Evolutionary conservation across 306 rosid species (phyloP).

Genomic region (Hippophae gyantsensis): DNA sequence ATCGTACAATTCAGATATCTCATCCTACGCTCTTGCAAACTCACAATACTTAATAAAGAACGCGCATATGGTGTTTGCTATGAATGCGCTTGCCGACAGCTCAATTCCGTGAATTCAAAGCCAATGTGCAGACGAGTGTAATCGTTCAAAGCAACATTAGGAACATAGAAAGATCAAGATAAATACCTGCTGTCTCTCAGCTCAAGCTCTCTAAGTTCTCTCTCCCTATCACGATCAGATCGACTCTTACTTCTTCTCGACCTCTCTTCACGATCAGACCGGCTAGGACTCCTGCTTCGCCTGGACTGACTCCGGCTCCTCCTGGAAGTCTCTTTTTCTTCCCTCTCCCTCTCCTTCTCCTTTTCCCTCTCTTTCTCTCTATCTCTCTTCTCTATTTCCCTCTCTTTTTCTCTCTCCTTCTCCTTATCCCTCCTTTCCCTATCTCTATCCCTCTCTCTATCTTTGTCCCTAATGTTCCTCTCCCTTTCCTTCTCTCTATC

Average conservation of each 20-base stretch:
- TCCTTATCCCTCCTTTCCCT: constrained; percentile 28
- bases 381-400: background rate
- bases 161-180: background rate
- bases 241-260: constrained; percentile 31
- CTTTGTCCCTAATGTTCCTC: constrained; percentile 32
- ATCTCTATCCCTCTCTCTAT: constrained; percentile 12
- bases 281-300: constrained; percentile 26
- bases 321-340: constrained; percentile 36
- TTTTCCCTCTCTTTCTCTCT: constrained; percentile 19
- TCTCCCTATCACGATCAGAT: constrained; percentile 36
- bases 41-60: too few relatives aligned
- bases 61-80: too few relatives aligned
- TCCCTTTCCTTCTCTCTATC: constrained; percentile 39
- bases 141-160: background rate
- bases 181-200: constrained; percentile 59
- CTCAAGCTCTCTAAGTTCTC: constrained; percentile 37
- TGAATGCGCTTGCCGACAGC: too few relatives aligned
- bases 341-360: constrained; percentile 26
- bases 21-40: too few relatives aligned
- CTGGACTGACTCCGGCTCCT: constrained; percentile 42
- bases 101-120: too few relatives aligned
- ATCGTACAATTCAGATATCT: too few relatives aligned
- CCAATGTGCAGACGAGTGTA: too few relatives aligned
- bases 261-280: constrained; percentile 24
- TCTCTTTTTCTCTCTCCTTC: constrained; percentile 24